Conservation (phyloP, 495 filamentous ascomycete species). For the Platismatia glauca region DNA sequence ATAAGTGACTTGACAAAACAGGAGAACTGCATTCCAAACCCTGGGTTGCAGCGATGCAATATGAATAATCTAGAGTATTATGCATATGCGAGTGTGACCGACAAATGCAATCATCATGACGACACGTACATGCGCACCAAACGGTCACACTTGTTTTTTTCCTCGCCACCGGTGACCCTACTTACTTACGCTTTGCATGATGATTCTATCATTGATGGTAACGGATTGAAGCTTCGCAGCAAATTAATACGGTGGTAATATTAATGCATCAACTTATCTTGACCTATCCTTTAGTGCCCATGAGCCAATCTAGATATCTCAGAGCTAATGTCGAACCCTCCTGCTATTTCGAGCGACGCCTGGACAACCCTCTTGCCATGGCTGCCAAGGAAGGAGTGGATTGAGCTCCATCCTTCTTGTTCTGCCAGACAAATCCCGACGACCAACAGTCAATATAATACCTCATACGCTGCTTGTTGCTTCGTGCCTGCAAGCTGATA, state of each 20-base stretch:
- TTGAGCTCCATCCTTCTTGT: background rate
- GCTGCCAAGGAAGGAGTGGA: background rate
- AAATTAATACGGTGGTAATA: background rate
- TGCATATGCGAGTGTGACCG: background rate
- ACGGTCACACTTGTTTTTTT: no score
- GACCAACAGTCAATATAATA: background rate
- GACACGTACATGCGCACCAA: background rate
- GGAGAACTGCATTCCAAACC: background rate
- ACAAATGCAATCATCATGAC: background rate
- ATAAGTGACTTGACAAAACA: no score
- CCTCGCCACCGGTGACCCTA: no score
- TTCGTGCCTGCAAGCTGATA: conserved; percentile 2
- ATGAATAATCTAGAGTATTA: no score
- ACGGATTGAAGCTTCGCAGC: no score
- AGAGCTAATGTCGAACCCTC: background rate
- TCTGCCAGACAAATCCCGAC: background rate
- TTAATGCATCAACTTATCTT: background rate
- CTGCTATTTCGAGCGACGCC: background rate
- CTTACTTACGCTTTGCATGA: no score
- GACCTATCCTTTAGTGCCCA: background rate
- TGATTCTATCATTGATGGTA: no score
- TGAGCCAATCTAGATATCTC: background rate
- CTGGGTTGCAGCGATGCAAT: background rate
- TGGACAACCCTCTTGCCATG: background rate
- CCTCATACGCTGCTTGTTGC: background rate